Conservation (phyloP, 805 yeast genomes). For the Cyberlindnera mycetangii region DNA sequence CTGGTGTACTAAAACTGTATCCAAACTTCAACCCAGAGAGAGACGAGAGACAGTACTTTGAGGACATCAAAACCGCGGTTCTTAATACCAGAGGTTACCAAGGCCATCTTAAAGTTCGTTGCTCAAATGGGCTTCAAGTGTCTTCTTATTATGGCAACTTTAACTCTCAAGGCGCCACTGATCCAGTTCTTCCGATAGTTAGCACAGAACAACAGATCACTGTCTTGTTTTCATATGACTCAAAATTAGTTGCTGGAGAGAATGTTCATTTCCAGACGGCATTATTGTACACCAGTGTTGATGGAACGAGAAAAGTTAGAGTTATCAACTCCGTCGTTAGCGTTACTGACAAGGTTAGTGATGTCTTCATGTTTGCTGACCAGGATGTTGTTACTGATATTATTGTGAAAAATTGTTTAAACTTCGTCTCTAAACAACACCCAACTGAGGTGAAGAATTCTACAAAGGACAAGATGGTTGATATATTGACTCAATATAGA, state of each 20-base stretch:
- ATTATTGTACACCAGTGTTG: constrained; percentile 70
- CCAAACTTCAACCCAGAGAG: constrained; percentile 61
- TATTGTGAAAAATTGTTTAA: constrained; percentile 47
- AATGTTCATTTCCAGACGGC: constrained; percentile 95
- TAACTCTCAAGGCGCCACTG: constrained; percentile 40
- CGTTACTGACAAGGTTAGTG: constrained; percentile 68
- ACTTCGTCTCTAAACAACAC: constrained; percentile 39
- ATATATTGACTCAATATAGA: constrained; percentile 59
- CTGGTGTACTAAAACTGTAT: constrained; percentile 68
- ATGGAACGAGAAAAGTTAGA: constrained; percentile 79
- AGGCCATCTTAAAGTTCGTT: constrained; percentile 78
- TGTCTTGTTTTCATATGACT: constrained; percentile 74
- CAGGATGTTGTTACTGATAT: constrained; percentile 61
- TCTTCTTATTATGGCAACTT: constrained; percentile 66
- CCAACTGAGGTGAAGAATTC: constrained; percentile 48
- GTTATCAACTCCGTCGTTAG: constrained; percentile 84
- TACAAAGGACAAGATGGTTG: constrained; percentile 50
- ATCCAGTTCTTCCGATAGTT: constrained; percentile 69
- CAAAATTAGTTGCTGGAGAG: constrained; percentile 59
- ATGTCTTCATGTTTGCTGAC: constrained; percentile 77
- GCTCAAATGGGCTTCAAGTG: constrained; percentile 85
- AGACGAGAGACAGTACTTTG: constrained; percentile 65
- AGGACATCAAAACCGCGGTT: constrained; percentile 55
- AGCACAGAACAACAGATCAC: constrained; percentile 63
- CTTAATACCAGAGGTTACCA: constrained; percentile 63